Base-by-base conservation (phyloP, 192 early-diverging fungal species). In the Jimgerdemannia lactiflua region DNA sequence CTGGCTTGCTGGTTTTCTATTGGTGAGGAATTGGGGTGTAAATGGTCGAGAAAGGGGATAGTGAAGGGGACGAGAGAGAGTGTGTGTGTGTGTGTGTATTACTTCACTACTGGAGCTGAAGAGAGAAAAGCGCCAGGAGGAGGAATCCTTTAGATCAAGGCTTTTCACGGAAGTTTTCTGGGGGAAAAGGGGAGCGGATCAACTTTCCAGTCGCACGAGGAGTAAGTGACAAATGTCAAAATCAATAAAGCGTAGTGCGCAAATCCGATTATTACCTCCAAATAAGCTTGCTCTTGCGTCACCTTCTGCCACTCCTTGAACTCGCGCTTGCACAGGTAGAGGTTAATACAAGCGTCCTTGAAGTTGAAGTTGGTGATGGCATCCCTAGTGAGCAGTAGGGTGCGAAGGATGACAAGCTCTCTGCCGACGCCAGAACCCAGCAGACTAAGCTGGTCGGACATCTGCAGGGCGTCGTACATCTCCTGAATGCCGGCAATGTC, bases 281-380 rank as follows among this genome's bases (percentile, higher is more conserved):
- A 75, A 77, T 84, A 88, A 9, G 82, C 80, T 54, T 88, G 86
- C 39, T 84, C 84, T 19, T 80, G 40, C 6, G 79, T 74, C 6
- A 78, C 65, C 2, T 18, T 72, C n/a, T 78, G 76, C 86, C 86
- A 88, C 73, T 86, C 84, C 7, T 42, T 72, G 14, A 88, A 69
- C 3, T 80, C 74, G 7, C 77, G 74, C 6, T 76, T 73, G 14
- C 76, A 77, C 29, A 77, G 54, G 71, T 79, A 81, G 4, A 88
- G 42, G 11, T 80, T 66, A 3, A 80, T 88, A 39, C 79, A 79
- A 1, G 86, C 79, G 20, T 84, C 80, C 49, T 86, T 84, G 49
- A 88, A 81, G 2, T 83, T 84, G 75, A 86, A 88, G 29, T 84
- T 77, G 3, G 73, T 71, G 14, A 86, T 79, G 3, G 83, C 79